Percentiles rank a stretch among this genome's conserved stretches.
Evolutionary conservation across 2,329 filamentous ascomycete genomes (phyloP).

Genomic region (Stemphylium vesicarium): DNA sequence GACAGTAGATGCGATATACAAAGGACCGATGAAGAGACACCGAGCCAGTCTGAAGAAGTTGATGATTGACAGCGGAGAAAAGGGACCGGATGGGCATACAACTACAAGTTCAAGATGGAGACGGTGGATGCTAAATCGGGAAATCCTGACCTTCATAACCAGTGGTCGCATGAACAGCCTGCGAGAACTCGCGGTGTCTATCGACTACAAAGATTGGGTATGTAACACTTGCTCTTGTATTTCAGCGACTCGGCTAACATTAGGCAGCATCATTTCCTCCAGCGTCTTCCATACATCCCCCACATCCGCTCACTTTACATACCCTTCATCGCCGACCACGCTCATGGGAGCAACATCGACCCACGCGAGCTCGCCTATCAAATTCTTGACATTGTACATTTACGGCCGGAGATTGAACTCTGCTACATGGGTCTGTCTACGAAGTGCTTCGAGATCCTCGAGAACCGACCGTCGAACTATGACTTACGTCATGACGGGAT

Average conservation of each 20-base stretch:
- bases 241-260: slow-evolving; percentile 13
- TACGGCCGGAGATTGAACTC: slow-evolving; percentile 76
- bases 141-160: slow-evolving; percentile 75
- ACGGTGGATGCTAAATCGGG: slow-evolving; percentile 73
- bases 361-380: slow-evolving; percentile 76
- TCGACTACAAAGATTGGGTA: slow-evolving; percentile 82
- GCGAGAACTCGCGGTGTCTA: slow-evolving; percentile 72
- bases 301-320: slow-evolving; percentile 75
- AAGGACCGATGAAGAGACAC: slow-evolving; percentile 73
- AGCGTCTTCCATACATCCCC: slow-evolving; percentile 72
- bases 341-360: slow-evolving; percentile 62
- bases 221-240: slow-evolving; percentile 35
- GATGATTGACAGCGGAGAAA: slow-evolving; percentile 73
- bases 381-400: slow-evolving; percentile 77
- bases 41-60: slow-evolving; percentile 73
- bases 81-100: slow-evolving; percentile 52
- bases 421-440: slow-evolving; percentile 77
- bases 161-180: slow-evolving; percentile 76
- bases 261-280: slow-evolving; percentile 75
- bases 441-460: slow-evolving; percentile 84
- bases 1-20: slow-evolving; percentile 73
- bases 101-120: slow-evolving; percentile 60
- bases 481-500: slow-evolving; percentile 43
- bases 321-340: slow-evolving; percentile 69
- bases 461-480: slow-evolving; percentile 61